phyloP scores from a whole-genome alignment of 1,139 yeast genomes.

The Debaryomyces sp. region DNA sequence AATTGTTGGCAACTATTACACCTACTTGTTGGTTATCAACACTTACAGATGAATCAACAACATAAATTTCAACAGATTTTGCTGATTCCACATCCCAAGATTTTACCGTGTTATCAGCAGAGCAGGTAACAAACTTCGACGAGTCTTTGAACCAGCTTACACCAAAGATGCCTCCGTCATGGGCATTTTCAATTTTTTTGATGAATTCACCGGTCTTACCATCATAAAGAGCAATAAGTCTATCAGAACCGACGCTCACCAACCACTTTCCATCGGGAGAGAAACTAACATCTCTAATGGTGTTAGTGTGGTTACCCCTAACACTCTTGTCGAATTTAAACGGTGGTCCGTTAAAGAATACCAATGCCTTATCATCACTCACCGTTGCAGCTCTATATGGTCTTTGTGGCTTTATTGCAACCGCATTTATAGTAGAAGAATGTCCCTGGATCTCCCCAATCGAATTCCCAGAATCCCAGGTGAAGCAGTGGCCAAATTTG shows the following conservation, averaged over 20 bases:
- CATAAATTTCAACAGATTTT: slow-evolving; percentile 40
- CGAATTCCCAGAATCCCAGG: slow-evolving; percentile 93
- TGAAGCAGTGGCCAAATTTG: slow-evolving; percentile 87
- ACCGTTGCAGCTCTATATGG: slow-evolving; percentile 96
- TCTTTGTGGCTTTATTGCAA: slow-evolving; percentile 81
- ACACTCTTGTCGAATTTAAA: slow-evolving; percentile 79
- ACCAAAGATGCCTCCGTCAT: slow-evolving; percentile 80
- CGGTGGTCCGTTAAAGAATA: slow-evolving; percentile 91
- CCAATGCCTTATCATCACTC: slow-evolving; percentile 83
- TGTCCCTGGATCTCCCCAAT: slow-evolving; percentile 97
- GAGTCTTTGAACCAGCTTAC: slow-evolving; percentile 69
- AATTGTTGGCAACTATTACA: slow-evolving; percentile 63
- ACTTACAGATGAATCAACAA: slow-evolving; percentile 32
- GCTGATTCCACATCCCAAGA: slow-evolving; percentile 52
- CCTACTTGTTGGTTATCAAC: slow-evolving; percentile 80
- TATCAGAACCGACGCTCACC: slow-evolving; percentile 87
- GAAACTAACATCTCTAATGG: slow-evolving; percentile 78
- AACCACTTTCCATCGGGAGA: slow-evolving; percentile 76
- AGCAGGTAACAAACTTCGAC: slow-evolving; percentile 68
- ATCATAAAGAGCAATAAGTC: slow-evolving; percentile 75
- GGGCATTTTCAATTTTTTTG: slow-evolving; percentile 55
- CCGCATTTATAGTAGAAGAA: slow-evolving; percentile 79
- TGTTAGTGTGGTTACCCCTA: slow-evolving; percentile 75
- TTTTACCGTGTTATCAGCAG: slow-evolving; percentile 80
- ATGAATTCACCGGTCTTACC: slow-evolving; percentile 84